Conservation (phyloP, 2,329 filamentous ascomycete species). For the Exophiala calicioides region DNA sequence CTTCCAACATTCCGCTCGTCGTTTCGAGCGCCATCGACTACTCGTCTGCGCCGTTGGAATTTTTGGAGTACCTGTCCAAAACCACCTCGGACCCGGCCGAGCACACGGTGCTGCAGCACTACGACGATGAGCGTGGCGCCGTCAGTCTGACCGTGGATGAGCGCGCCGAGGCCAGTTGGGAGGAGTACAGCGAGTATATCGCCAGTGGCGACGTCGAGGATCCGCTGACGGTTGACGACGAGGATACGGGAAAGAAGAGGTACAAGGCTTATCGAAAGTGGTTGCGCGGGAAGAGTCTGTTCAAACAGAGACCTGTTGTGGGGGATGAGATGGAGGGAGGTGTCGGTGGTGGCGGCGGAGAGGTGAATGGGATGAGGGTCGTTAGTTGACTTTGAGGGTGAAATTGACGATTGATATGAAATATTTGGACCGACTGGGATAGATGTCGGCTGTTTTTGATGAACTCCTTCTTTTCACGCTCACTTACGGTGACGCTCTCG, state of each 20-base stretch:
- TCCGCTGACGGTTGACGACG: slow-evolving; percentile 81
- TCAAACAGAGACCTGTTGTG: slow-evolving; percentile 72
- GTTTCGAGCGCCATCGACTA: slow-evolving; percentile 42
- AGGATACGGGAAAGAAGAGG: slow-evolving; percentile 85
- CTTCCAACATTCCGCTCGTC: slow-evolving; percentile 77
- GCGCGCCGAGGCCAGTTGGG: slow-evolving; percentile 64
- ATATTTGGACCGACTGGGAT: too few relatives aligned
- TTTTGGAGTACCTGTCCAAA: slow-evolving; percentile 72
- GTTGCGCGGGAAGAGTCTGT: slow-evolving; percentile 90
- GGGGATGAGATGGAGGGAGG: slow-evolving; percentile 29
- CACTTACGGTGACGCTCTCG: too few relatives aligned
- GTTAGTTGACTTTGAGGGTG: too few relatives aligned
- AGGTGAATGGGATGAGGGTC: too few relatives aligned
- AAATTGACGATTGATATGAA: too few relatives aligned
- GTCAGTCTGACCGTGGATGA: slow-evolving; percentile 45
- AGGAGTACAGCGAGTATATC: slow-evolving; percentile 75
- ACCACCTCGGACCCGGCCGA: slow-evolving; percentile 20
- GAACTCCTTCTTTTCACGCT: too few relatives aligned
- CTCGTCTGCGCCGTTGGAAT: slow-evolving; percentile 55
- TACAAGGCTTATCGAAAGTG: slow-evolving; percentile 97
- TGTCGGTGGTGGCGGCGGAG: too few relatives aligned
- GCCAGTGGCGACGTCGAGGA: slow-evolving; percentile 67
- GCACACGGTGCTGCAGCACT: slow-evolving; percentile 41
- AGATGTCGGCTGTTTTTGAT: too few relatives aligned
- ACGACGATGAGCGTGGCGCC: slow-evolving; percentile 57